Percentiles rank a stretch among this genome's conserved stretches.
Conservation (phyloP, 257 asterid species). For the Cruciata laevipes region DNA sequence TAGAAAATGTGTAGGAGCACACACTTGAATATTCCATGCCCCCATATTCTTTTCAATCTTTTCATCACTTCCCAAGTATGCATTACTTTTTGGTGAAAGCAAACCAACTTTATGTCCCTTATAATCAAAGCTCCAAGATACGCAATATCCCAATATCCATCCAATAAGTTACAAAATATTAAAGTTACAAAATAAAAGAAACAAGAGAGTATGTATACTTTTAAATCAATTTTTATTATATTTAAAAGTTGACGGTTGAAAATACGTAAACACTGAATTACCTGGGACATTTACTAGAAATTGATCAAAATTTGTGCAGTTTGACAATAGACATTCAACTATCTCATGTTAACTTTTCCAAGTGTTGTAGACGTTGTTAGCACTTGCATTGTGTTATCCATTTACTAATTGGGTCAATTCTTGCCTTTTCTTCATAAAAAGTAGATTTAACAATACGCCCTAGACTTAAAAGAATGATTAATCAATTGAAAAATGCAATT, state of each 20-base stretch:
- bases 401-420: slow-evolving; percentile 23
- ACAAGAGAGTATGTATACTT: too few species aligned
- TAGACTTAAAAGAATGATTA: slow-evolving; percentile 13
- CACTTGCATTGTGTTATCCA: slow-evolving; percentile 5
- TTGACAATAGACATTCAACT: background rate
- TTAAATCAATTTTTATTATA: too few species aligned
- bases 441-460: slow-evolving; percentile 20
- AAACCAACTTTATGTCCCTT: slow-evolving; percentile 43
- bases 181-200: too few species aligned
- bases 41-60: slow-evolving; percentile 21
- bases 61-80: background rate
- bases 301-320: too few species aligned
- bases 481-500: slow-evolving; percentile 17
- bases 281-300: too few species aligned
- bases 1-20: background rate
- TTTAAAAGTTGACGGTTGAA: too few species aligned
- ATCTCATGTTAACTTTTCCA: background rate
- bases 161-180: too few species aligned
- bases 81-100: slow-evolving; percentile 30
- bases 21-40: background rate
- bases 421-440: slow-evolving; percentile 13
- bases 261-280: too few species aligned
- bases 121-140: slow-evolving; percentile 24
- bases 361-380: slow-evolving; percentile 6
- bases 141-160: slow-evolving; percentile 10